A percentile compares a stretch with the other conserved stretches of the same genome.
Conservation (phyloP, 331 rosid genomes). For the Quercus lobata region DNA sequence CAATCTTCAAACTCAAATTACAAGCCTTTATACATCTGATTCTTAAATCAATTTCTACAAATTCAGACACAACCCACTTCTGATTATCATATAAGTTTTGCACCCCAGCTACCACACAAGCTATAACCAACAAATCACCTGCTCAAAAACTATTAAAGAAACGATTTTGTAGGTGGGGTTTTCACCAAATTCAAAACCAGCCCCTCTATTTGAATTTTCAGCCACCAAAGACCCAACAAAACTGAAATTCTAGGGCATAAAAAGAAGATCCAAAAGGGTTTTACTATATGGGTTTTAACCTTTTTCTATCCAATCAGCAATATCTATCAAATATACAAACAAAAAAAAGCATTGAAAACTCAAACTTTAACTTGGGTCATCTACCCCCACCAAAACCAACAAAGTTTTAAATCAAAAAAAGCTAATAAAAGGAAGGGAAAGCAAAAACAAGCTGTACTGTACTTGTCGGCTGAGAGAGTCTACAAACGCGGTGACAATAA, state of each 20-base stretch:
- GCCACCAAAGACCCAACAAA: neutral
- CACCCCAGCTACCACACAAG: constrained; percentile 14
- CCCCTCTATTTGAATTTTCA: constrained; percentile 5
- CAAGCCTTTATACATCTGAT: neutral
- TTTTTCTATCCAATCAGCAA: neutral
- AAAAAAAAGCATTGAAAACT: neutral
- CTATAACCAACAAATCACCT: neutral
- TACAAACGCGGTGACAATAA: constrained; percentile 21
- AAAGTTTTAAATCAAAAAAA: neutral
- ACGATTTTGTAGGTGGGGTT: neutral
- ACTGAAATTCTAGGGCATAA: constrained; percentile 10
- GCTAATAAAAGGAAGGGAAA: neutral
- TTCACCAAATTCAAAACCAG: constrained; percentile 23
- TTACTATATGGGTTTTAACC: neutral
- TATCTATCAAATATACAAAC: neutral
- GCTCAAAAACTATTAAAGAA: neutral
- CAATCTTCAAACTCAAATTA: constrained; percentile 10
- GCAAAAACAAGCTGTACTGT: constrained; percentile 11
- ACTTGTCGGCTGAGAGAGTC: constrained; percentile 11
- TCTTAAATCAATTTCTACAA: neutral
- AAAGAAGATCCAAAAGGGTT: constrained; percentile 9
- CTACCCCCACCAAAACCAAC: constrained; percentile 17
- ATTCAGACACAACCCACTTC: neutral
- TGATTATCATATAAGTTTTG: neutral
- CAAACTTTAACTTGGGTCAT: constrained; percentile 14